These are phyloP conservation scores for Trichoderma cornu-damae DNA, from an alignment of 2,329 filamentous ascomycete species.

Conservation along the genomic window DNA sequence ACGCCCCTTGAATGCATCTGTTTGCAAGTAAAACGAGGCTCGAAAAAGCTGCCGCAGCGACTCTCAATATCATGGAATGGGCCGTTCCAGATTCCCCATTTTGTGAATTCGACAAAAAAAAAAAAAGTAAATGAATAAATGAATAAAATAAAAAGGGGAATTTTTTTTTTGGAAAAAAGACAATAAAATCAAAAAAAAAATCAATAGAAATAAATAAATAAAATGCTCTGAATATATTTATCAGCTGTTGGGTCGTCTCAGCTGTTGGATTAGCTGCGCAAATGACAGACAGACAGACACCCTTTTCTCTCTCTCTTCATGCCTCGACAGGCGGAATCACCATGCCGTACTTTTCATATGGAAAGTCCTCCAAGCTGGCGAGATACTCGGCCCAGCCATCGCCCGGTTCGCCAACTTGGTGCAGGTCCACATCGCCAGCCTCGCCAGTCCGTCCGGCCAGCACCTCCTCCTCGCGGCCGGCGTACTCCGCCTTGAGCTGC, in stretches of 20 bases:
- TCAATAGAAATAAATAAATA: no score
- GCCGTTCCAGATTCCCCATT: neutral
- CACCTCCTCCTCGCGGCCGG: slow-evolving; percentile 71
- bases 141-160: no score
- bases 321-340: slow-evolving; percentile 32
- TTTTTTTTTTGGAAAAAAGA: no score
- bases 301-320: neutral
- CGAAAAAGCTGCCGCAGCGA: no score
- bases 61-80: no score
- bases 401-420: slow-evolving; percentile 52
- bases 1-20: no score
- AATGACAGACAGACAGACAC: no score
- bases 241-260: neutral
- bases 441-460: slow-evolving; percentile 76
- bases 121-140: neutral
- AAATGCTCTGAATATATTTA: no score
- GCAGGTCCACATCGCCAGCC: slow-evolving; percentile 50
- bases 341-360: slow-evolving; percentile 56
- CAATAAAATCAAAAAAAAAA: no score
- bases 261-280: neutral
- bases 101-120: neutral
- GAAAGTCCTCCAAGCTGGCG: slow-evolving; percentile 48
- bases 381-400: slow-evolving; percentile 60
- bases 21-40: no score
- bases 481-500: slow-evolving; percentile 69